Conservation (phyloP, 1,139 yeast species). For the Candida labiduridarum region DNA sequence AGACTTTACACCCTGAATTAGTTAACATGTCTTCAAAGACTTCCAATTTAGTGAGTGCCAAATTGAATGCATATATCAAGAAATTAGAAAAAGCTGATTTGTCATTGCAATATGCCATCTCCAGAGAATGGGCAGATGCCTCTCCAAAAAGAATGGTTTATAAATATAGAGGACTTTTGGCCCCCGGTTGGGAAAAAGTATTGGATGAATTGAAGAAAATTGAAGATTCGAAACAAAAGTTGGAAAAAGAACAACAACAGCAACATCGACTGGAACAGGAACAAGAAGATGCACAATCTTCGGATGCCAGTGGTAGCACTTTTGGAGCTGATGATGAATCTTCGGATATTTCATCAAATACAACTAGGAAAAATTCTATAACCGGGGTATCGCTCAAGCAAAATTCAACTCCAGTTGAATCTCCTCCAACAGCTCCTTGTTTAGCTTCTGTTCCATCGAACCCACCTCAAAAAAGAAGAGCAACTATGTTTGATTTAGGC, state of each 20-base stretch:
- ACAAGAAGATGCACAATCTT: not conserved
- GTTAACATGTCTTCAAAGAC: slow-evolving; percentile 76
- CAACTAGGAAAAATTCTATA: not conserved
- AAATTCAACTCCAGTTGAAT: slow-evolving; percentile 1
- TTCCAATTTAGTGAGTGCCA: slow-evolving; percentile 80
- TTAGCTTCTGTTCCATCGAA: not conserved
- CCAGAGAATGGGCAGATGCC: slow-evolving; percentile 88
- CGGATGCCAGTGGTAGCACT: not conserved
- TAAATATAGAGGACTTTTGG: slow-evolving; percentile 74
- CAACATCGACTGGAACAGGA: slow-evolving; percentile 9
- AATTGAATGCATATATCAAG: slow-evolving; percentile 80
- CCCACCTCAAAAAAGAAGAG: slow-evolving; percentile 43
- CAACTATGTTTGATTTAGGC: slow-evolving; percentile 53
- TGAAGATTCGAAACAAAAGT: slow-evolving; percentile 12
- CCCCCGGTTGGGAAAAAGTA: slow-evolving; percentile 69
- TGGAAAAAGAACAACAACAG: slow-evolving; percentile 6
- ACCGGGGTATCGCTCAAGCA: slow-evolving; percentile 1
- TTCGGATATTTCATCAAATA: not conserved
- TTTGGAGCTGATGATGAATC: not conserved
- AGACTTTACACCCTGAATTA: slow-evolving; percentile 79
- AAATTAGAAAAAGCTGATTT: slow-evolving; percentile 81
- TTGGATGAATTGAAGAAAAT: slow-evolving; percentile 39
- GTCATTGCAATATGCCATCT: slow-evolving; percentile 67
- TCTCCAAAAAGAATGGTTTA: slow-evolving; percentile 88
- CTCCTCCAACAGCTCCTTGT: not conserved